phyloP scores from a whole-genome alignment of 2,329 filamentous ascomycete genomes.

The Ophiocordyceps polyrhachis-furcata region DNA sequence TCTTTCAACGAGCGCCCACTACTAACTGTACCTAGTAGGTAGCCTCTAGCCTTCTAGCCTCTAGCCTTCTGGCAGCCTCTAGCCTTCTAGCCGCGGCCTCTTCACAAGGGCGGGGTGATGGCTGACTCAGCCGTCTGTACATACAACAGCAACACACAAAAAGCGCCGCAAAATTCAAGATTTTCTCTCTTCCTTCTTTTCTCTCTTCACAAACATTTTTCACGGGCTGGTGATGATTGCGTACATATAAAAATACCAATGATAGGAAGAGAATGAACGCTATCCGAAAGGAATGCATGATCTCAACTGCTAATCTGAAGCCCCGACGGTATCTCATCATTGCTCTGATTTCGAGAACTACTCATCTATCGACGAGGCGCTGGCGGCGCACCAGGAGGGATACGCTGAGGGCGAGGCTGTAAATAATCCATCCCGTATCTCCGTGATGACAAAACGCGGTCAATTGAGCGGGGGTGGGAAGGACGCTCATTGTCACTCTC shows the following conservation, averaged over 20 bases:
- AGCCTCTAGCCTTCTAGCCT: too few relatives aligned
- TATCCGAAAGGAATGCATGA: conserved; percentile 33
- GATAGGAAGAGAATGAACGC: conserved; percentile 54
- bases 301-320: conserved; percentile 48
- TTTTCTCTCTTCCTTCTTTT: not conserved
- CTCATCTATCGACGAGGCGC: not conserved
- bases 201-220: conserved; percentile 7
- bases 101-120: not conserved
- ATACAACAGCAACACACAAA: too few relatives aligned
- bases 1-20: not conserved
- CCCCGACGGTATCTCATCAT: conserved; percentile 8
- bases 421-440: not conserved
- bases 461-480: not conserved
- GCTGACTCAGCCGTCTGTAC: not conserved
- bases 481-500: not conserved
- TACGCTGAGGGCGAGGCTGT: not conserved
- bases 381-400: not conserved
- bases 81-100: not conserved
- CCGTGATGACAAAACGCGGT: not conserved
- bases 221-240: conserved; percentile 42
- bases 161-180: not conserved
- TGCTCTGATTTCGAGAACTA: not conserved
- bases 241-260: conserved; percentile 27
- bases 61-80: too few relatives aligned
- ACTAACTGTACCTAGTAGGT: too few relatives aligned